phyloP scores from a whole-genome alignment of 176 grass and related monocot genomes.

The Bothriochloa decipiens region DNA sequence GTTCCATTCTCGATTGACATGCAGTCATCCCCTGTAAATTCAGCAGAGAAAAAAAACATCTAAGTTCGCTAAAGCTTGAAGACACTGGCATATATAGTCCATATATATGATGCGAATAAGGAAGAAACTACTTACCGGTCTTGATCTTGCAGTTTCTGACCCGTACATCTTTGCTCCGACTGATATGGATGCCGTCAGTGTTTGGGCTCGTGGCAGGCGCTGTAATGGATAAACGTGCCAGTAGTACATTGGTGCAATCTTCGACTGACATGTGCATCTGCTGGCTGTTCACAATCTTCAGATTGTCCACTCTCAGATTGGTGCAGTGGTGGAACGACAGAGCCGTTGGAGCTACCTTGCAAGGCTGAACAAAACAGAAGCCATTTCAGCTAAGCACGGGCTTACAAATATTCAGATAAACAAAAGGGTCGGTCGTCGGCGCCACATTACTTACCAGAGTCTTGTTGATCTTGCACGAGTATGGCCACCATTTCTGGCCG shows the following conservation, averaged over 20 bases:
- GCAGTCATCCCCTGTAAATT: conserved; percentile 34
- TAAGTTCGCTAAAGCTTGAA: background rate
- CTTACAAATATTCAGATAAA: background rate
- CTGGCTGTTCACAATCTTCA: conserved; percentile 43
- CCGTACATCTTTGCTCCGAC: conserved; percentile 24
- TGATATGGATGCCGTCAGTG: conserved; percentile 54
- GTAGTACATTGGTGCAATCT: conserved; percentile 16
- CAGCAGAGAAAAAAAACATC: accelerated
- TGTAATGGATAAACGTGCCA: conserved; percentile 5
- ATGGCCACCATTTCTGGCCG: conserved; percentile 71
- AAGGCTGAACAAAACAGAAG: conserved; percentile 54
- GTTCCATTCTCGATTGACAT: conserved; percentile 45
- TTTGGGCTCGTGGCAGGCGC: conserved; percentile 39
- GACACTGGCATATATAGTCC: background rate
- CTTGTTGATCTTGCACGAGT: conserved; percentile 75
- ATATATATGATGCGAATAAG: background rate
- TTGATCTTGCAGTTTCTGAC: conserved; percentile 42
- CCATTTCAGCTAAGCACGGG: too few species aligned
- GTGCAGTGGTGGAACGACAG: conserved; percentile 41
- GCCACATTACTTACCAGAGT: conserved; percentile 38
- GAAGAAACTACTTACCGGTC: conserved; percentile 29
- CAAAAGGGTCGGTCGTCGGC: accelerated
- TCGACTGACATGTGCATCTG: conserved; percentile 54
- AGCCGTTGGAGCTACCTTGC: conserved; percentile 64
- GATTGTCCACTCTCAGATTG: background rate